These are phyloP conservation scores for Candida dendrica DNA, from an alignment of 805 yeast species.

Conservation along the genomic window DNA sequence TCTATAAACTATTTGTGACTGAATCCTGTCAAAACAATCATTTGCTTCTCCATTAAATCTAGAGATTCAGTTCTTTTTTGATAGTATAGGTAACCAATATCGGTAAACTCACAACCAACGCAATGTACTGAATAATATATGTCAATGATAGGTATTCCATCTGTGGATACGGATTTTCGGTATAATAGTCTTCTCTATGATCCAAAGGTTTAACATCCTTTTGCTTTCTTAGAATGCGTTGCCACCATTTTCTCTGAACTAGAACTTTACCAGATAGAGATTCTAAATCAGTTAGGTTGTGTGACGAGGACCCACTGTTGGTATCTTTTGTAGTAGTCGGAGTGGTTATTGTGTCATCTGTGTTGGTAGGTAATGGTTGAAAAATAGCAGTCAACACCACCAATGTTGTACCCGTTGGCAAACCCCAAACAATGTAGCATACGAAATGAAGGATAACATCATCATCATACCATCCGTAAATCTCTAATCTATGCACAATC, in stretches of 20 bases:
- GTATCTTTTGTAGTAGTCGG: no score
- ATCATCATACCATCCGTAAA: constrained; percentile 54
- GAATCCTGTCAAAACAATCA: no score
- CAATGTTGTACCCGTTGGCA: constrained; percentile 82
- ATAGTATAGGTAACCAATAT: constrained; percentile 4
- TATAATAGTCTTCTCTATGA: no score
- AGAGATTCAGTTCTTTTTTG: constrained; percentile 1
- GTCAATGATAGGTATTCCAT: constrained; percentile 5
- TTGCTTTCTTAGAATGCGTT: no score
- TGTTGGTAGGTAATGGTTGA: neutral
- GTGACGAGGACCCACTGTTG: no score
- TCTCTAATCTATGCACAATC: constrained; percentile 51
- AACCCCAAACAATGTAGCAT: constrained; percentile 62
- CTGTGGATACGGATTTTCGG: constrained; percentile 1
- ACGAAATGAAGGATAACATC: constrained; percentile 57
- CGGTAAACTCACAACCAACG: constrained; percentile 4
- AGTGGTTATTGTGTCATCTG: no score
- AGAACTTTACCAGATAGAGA: no score
- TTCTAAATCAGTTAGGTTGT: no score
- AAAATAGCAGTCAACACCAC: constrained; percentile 80
- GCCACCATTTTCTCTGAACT: no score
- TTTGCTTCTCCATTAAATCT: no score
- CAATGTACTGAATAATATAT: constrained; percentile 4
- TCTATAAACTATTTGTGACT: no score
- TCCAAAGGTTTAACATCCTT: no score